phyloP scores from a whole-genome alignment of 2,329 filamentous ascomycete genomes.

The Neonectria ditissima region DNA sequence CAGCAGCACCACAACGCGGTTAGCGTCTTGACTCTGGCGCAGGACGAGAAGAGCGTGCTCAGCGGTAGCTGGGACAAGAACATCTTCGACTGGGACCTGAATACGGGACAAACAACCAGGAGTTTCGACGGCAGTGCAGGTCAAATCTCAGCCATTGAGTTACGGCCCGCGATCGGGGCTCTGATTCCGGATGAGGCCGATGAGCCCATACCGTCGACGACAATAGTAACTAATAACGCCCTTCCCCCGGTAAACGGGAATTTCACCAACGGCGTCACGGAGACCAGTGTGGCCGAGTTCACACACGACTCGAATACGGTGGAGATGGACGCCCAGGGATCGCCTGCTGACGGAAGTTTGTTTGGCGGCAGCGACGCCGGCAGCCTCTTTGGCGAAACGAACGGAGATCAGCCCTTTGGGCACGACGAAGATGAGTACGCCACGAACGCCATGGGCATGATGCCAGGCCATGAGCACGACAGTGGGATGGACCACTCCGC shows the following conservation, averaged over 20 bases:
- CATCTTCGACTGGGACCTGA: slow-evolving; percentile 93
- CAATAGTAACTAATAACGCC: slow-evolving; percentile 81
- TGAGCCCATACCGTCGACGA: slow-evolving; percentile 70
- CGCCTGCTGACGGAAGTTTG: slow-evolving; percentile 81
- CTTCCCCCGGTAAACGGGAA: slow-evolving; percentile 68
- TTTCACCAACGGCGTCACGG: slow-evolving; percentile 42
- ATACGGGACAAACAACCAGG: slow-evolving; percentile 82
- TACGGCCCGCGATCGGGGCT: slow-evolving; percentile 80
- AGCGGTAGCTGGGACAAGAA: slow-evolving; percentile 98
- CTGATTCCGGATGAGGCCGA: slow-evolving; percentile 81
- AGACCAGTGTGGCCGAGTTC: slow-evolving; percentile 29
- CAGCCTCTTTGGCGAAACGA: slow-evolving; percentile 87
- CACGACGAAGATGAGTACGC: slow-evolving; percentile 89
- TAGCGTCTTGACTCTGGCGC: slow-evolving; percentile 83
- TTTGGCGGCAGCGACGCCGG: slow-evolving; percentile 85
- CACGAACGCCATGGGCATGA: slow-evolving; percentile 72
- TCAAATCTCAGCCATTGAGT: slow-evolving; percentile 90
- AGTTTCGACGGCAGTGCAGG: slow-evolving; percentile 81
- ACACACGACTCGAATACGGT: slow-evolving; percentile 42
- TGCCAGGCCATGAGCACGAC: slow-evolving; percentile 54
- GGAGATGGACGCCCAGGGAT: slow-evolving; percentile 66
- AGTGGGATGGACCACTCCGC: slow-evolving; percentile 57
- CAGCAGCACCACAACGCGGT: slow-evolving; percentile 91
- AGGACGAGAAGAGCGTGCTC: slow-evolving; percentile 87
- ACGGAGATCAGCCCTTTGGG: slow-evolving; percentile 72